Conservation (phyloP, 345 rosid genomes). For the Euphorbia pulcherrima region DNA sequence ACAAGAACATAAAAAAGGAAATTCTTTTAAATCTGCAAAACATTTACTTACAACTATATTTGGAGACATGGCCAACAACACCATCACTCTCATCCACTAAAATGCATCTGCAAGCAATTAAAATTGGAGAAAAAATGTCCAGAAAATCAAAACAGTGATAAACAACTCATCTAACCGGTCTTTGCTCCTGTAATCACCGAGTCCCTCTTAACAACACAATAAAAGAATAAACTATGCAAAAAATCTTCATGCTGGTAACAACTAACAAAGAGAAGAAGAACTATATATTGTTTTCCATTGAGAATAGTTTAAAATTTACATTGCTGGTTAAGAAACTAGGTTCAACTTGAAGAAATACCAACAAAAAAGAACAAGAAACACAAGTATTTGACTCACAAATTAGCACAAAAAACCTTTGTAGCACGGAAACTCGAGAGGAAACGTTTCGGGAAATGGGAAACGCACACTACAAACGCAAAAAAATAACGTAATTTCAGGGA, state of each 20-base stretch:
- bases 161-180: neutral
- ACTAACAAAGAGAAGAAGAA: too few relatives aligned
- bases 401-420: neutral
- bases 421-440: too few relatives aligned
- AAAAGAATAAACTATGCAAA: too few relatives aligned
- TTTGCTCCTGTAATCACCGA: neutral
- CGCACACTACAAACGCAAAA: too few relatives aligned
- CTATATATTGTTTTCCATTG: neutral
- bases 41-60: conserved; percentile 70
- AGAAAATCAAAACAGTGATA: neutral
- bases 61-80: conserved; percentile 78
- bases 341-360: neutral
- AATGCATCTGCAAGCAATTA: conserved; percentile 67
- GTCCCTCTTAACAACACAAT: neutral
- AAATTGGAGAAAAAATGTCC: neutral
- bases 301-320: too few relatives aligned
- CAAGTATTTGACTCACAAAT: neutral
- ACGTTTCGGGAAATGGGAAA: too few relatives aligned
- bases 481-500: too few relatives aligned
- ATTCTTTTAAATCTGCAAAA: neutral
- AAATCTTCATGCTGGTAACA: too few relatives aligned
- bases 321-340: neutral
- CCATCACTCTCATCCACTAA: conserved; percentile 76
- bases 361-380: neutral
- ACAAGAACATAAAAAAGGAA: neutral